phyloP scores from a whole-genome alignment of 2,329 filamentous ascomycete species.

The Elsinoe ampelina region DNA sequence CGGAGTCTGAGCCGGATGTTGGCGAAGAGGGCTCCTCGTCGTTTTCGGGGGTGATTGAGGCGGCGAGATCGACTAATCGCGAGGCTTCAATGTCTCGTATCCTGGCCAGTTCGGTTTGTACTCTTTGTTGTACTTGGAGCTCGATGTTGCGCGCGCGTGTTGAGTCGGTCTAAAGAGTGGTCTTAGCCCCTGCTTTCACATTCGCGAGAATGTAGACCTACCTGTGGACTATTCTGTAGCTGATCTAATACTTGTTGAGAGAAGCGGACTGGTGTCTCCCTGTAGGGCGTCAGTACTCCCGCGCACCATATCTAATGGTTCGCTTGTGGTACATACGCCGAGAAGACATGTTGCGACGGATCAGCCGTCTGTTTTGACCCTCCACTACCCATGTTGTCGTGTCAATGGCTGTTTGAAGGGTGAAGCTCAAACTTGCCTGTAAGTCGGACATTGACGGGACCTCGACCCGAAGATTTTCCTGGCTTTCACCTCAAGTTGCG shows the following conservation, averaged over 20 bases:
- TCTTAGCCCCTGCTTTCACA: not conserved
- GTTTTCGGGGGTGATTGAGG: constrained; percentile 34
- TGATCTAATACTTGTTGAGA: constrained; percentile 75
- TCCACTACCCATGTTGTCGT: constrained; percentile 48
- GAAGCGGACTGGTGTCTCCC: constrained; percentile 57
- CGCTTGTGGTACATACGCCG: constrained; percentile 40
- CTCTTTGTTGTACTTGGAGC: constrained; percentile 78
- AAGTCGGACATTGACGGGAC: constrained; percentile 12
- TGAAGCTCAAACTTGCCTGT: not conserved
- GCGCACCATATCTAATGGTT: not conserved
- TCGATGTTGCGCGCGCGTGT: constrained; percentile 77
- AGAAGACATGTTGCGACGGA: constrained; percentile 50
- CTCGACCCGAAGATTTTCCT: constrained; percentile 24
- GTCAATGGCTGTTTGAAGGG: constrained; percentile 12
- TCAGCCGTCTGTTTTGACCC: constrained; percentile 49
- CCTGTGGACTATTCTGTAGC: constrained; percentile 77
- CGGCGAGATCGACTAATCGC: constrained; percentile 59
- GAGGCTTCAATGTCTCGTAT: constrained; percentile 62
- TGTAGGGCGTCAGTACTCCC: constrained; percentile 24
- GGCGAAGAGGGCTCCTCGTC: not conserved
- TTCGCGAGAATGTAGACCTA: constrained; percentile 33
- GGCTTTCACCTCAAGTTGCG: constrained; percentile 22
- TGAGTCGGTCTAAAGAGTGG: constrained; percentile 61
- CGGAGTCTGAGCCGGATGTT: constrained; percentile 15
- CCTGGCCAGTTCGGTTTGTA: constrained; percentile 73